Evolutionary conservation across 73 alveolate species (phyloP).

Genomic region (Paramecium bursaria): DNA sequence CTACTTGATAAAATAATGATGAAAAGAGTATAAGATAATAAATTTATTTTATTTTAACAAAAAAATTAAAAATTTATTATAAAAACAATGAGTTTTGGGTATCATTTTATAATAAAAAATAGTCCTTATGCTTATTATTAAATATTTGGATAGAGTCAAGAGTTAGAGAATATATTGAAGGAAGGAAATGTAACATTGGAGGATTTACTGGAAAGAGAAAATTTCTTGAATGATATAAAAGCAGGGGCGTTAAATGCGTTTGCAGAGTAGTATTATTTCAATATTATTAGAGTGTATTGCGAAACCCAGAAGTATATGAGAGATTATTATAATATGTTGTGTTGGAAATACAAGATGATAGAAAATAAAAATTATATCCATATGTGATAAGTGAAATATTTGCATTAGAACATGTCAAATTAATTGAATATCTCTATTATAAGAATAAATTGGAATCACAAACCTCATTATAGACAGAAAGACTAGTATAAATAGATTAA

Average conservation of each 20-base stretch:
- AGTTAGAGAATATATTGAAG: slow-evolving; percentile 21
- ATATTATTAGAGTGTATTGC: slow-evolving; percentile 4
- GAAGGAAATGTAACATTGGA: slow-evolving; percentile 28
- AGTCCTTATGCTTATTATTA: slow-evolving; percentile 34
- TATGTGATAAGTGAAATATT: slow-evolving; percentile 48
- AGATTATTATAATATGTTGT: background rate
- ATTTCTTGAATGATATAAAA: slow-evolving; percentile 49
- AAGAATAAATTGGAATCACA: slow-evolving; percentile 9
- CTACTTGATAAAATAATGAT: too few species aligned
- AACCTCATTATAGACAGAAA: slow-evolving; percentile 46
- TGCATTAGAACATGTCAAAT: slow-evolving; percentile 16
- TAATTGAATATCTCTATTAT: slow-evolving; percentile 11
- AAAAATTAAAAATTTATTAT: too few species aligned
- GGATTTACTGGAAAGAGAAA: slow-evolving; percentile 45
- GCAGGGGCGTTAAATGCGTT: slow-evolving; percentile 60
- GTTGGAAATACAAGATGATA: slow-evolving; percentile 1
- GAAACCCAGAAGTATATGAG: slow-evolving; percentile 35
- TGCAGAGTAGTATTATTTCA: slow-evolving; percentile 21
- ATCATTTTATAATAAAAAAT: background rate
- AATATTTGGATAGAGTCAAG: slow-evolving; percentile 52
- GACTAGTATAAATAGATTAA: slow-evolving; percentile 4
- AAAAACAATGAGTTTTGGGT: slow-evolving; percentile 59
- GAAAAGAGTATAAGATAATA: too few species aligned
- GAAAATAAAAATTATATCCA: slow-evolving; percentile 21
- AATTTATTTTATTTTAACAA: too few species aligned